phyloP scores from a whole-genome alignment of 495 filamentous ascomycete genomes.

The Glonium stellatum region DNA sequence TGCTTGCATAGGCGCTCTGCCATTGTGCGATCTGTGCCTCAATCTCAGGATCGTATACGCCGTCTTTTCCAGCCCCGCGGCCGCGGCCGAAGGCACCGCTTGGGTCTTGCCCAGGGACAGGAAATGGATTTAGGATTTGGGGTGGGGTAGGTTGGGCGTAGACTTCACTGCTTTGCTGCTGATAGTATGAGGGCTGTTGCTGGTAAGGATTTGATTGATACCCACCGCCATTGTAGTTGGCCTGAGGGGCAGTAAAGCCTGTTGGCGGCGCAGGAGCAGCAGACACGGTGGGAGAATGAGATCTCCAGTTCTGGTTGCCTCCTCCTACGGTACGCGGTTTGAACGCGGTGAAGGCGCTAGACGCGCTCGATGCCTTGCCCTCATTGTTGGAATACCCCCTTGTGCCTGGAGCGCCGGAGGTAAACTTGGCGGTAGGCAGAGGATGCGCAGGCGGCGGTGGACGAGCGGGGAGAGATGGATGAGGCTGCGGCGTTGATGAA shows the following conservation, averaged over 20 bases:
- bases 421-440: neutral
- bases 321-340: constrained; percentile 54
- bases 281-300: constrained; percentile 42
- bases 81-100: constrained; percentile 37
- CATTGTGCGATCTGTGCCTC: constrained; percentile 93
- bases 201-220: constrained; percentile 17
- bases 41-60: constrained; percentile 66
- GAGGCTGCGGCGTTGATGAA: constrained; percentile 41
- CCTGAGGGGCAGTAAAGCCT: constrained; percentile 5
- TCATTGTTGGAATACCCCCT: constrained; percentile 28
- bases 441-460: constrained; percentile 62
- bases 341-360: constrained; percentile 50
- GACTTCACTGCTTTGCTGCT: constrained; percentile 22
- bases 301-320: constrained; percentile 17
- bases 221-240: constrained; percentile 19
- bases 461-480: constrained; percentile 72
- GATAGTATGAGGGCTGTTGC: constrained; percentile 30
- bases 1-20: constrained; percentile 80
- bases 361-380: constrained; percentile 33
- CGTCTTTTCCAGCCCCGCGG: constrained; percentile 35
- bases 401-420: no score
- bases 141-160: constrained; percentile 49
- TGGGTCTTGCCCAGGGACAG: constrained; percentile 50
- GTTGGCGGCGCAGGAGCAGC: constrained; percentile 34
- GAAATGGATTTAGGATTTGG: constrained; percentile 82